phyloP scores from a whole-genome alignment of 2,329 filamentous ascomycete species.

The Leptographium flavum region DNA sequence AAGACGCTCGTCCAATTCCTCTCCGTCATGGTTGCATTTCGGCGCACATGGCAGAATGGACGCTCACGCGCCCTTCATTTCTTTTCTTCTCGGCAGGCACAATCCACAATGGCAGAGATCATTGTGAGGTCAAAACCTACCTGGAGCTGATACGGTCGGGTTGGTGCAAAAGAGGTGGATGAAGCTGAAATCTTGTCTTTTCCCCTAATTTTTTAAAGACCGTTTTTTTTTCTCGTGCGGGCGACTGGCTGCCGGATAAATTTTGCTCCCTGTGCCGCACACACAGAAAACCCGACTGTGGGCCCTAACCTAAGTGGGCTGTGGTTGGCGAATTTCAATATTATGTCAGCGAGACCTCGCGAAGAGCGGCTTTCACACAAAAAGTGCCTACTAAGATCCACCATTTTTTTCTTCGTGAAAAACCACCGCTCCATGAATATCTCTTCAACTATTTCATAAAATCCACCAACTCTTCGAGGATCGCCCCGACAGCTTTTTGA shows the following conservation, averaged over 20 bases:
- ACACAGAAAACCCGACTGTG: constrained; percentile 7
- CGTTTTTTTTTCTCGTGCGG: constrained; percentile 10
- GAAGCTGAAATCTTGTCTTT: background rate
- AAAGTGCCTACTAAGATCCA: constrained; percentile 1
- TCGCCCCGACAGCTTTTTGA: constrained; percentile 43
- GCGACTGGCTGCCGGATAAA: constrained; percentile 6
- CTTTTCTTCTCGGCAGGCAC: constrained; percentile 12
- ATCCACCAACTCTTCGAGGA: constrained; percentile 46
- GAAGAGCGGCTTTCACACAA: constrained; percentile 9
- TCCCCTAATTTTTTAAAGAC: background rate
- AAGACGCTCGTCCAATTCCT: background rate
- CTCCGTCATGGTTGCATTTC: background rate
- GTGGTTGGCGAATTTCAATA: background rate
- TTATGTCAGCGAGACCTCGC: background rate
- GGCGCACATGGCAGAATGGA: background rate
- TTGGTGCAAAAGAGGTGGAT: background rate
- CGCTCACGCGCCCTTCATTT: background rate
- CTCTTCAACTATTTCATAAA: constrained; percentile 13
- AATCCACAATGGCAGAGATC: constrained; percentile 13
- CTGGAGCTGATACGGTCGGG: background rate
- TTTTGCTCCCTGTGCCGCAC: constrained; percentile 2
- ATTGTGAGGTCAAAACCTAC: constrained; percentile 6
- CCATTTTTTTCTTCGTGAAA: constrained; percentile 1
- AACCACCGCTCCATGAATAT: constrained; percentile 1
- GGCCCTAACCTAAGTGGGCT: constrained; percentile 9